phyloP scores from a whole-genome alignment of 805 yeast species.

The Jamesozyma lodderae region DNA sequence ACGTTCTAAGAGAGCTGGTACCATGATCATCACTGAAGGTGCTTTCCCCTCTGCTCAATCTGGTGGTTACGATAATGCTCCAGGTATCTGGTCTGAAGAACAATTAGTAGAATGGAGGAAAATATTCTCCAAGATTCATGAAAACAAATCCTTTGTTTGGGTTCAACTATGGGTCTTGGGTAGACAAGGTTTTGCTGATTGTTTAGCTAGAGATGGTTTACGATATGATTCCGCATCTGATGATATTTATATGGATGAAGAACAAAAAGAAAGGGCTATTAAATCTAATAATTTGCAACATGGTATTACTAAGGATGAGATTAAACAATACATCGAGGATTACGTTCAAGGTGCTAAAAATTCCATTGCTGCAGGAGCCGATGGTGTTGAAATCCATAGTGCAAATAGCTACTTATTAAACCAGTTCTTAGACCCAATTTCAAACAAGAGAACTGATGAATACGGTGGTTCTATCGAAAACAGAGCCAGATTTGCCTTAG shows the following conservation, averaged over 20 bases:
- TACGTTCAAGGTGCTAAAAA: background rate
- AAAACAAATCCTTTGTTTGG: conserved; percentile 36
- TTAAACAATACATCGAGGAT: background rate
- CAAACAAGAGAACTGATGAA: background rate
- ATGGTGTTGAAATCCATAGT: background rate
- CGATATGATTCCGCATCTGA: conserved; percentile 36
- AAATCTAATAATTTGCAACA: background rate
- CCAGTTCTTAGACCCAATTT: background rate
- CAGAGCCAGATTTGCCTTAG: background rate
- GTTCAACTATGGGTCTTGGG: conserved; percentile 48
- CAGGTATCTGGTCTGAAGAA: conserved; percentile 41
- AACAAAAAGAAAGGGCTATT: background rate
- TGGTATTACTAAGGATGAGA: background rate
- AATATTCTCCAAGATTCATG: conserved; percentile 42
- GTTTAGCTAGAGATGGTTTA: conserved; percentile 30
- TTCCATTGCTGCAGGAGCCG: background rate
- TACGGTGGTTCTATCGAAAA: background rate
- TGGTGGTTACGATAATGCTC: conserved; percentile 25
- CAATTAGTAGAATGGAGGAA: conserved; percentile 42
- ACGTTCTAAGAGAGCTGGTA: conserved; percentile 48
- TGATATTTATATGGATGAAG: conserved; percentile 3
- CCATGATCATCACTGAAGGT: conserved; percentile 53
- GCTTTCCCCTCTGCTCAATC: conserved; percentile 34
- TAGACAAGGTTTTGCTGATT: conserved; percentile 34
- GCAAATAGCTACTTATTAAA: conserved; percentile 16